Conservation (phyloP, 306 rosid genomes). For the Dalbergia oliveri region DNA sequence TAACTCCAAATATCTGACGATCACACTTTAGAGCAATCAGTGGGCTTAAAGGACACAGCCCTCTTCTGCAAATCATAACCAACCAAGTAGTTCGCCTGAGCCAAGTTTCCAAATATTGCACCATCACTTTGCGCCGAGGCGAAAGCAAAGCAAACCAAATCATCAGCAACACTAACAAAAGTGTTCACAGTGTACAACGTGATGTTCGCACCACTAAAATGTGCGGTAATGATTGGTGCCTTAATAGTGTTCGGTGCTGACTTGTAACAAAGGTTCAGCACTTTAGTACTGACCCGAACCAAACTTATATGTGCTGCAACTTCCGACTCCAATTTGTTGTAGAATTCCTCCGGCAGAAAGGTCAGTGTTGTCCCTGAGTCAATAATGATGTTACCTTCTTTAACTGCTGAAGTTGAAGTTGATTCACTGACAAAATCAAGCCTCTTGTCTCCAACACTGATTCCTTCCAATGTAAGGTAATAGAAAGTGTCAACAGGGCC, state of each 20-base stretch:
- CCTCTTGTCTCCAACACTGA: background rate
- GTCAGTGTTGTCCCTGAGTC: constrained; percentile 47
- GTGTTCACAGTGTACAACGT: constrained; percentile 27
- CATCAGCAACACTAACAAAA: constrained; percentile 34
- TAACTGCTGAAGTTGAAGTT: too few species aligned
- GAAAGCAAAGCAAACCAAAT: constrained; percentile 53
- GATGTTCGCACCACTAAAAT: constrained; percentile 48
- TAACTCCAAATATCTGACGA: background rate
- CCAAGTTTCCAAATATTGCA: constrained; percentile 51
- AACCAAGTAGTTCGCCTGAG: constrained; percentile 51
- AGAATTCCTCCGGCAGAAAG: constrained; percentile 13
- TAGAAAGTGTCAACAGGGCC: background rate
- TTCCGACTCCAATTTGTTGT: background rate
- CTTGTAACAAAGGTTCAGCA: constrained; percentile 36
- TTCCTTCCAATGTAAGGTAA: background rate
- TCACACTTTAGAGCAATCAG: constrained; percentile 8
- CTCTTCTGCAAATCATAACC: constrained; percentile 52
- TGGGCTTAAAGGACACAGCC: constrained; percentile 55
- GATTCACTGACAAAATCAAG: background rate
- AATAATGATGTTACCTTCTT: constrained; percentile 39
- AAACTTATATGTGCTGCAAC: constrained; percentile 8
- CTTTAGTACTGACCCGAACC: background rate
- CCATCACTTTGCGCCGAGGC: fast-evolving
- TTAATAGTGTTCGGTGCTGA: background rate
- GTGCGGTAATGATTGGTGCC: constrained; percentile 35